These are phyloP conservation scores for Teratosphaeriaceae sp. DNA, from an alignment of 2,329 filamentous ascomycete species.

Conservation along the genomic window DNA sequence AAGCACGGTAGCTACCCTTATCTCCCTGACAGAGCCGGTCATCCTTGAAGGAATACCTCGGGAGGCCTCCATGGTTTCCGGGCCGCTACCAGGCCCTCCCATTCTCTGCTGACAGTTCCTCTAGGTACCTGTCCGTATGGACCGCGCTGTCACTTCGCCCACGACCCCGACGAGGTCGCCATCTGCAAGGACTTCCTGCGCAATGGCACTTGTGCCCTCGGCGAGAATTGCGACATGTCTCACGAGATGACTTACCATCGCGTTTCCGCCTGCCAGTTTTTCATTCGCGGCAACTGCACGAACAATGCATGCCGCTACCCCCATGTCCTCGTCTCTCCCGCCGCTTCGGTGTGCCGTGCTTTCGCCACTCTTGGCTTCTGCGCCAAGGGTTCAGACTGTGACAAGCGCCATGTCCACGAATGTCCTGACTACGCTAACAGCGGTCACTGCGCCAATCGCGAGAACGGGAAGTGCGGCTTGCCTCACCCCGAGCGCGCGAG, in stretches of 20 bases:
- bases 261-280: constrained; percentile 83
- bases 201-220: constrained; percentile 69
- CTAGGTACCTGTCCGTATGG: constrained; percentile 81
- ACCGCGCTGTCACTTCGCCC: constrained; percentile 68
- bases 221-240: constrained; percentile 80
- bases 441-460: constrained; percentile 69
- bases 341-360: constrained; percentile 70
- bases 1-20: constrained; percentile 25
- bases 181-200: constrained; percentile 83
- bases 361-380: constrained; percentile 90
- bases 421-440: constrained; percentile 94
- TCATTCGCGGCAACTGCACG: constrained; percentile 80
- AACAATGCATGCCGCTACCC: constrained; percentile 82
- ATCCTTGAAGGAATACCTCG: constrained; percentile 4
- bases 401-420: constrained; percentile 74
- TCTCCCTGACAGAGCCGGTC: constrained; percentile 7
- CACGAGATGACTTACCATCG: constrained; percentile 79
- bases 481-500: constrained; percentile 84
- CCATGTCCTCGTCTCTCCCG: constrained; percentile 71
- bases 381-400: constrained; percentile 69
- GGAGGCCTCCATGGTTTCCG: constrained; percentile 7
- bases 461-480: constrained; percentile 61
- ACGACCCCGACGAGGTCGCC: constrained; percentile 81
- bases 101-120: constrained; percentile 16
- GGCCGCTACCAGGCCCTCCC: constrained; percentile 17